phyloP scores from a whole-genome alignment of 495 filamentous ascomycete genomes.

The Cairneyella variabilis region DNA sequence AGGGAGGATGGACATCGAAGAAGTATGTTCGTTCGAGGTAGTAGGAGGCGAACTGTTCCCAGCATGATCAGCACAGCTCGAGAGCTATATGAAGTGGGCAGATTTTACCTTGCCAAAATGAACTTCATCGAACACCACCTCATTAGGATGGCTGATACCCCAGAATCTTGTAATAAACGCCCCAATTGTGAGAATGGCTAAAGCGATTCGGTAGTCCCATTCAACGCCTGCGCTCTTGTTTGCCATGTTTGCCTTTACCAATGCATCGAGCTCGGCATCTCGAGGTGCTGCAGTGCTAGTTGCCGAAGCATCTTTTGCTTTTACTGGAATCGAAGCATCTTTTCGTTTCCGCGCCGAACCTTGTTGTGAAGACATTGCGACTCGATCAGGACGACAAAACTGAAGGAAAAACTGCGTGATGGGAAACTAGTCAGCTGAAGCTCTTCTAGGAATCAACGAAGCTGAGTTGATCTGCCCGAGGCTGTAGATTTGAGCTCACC shows the following conservation, averaged over 20 bases:
- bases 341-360: conserved; percentile 52
- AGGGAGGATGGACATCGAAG: conserved; percentile 99
- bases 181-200: conserved; percentile 70
- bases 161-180: conserved; percentile 93
- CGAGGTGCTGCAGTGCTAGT: conserved; percentile 25
- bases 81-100: not conserved
- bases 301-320: conserved; percentile 35
- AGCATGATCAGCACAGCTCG: not conserved
- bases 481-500: no score
- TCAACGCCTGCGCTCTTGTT: conserved; percentile 42
- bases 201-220: conserved; percentile 81
- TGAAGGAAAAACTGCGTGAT: not conserved
- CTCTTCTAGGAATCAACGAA: not conserved
- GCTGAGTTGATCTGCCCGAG: not conserved
- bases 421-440: conserved; percentile 14
- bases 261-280: conserved; percentile 45
- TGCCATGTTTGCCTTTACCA: conserved; percentile 30
- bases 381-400: not conserved
- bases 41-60: conserved; percentile 81
- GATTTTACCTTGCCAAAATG: conserved; percentile 94
- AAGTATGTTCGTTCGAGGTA: conserved; percentile 98
- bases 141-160: conserved; percentile 88
- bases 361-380: conserved; percentile 22
- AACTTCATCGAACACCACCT: conserved; percentile 98
- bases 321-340: conserved; percentile 40